These are phyloP conservation scores for Theobroma cacao DNA, from an alignment of 345 rosid genomes.

Conservation along the genomic window DNA sequence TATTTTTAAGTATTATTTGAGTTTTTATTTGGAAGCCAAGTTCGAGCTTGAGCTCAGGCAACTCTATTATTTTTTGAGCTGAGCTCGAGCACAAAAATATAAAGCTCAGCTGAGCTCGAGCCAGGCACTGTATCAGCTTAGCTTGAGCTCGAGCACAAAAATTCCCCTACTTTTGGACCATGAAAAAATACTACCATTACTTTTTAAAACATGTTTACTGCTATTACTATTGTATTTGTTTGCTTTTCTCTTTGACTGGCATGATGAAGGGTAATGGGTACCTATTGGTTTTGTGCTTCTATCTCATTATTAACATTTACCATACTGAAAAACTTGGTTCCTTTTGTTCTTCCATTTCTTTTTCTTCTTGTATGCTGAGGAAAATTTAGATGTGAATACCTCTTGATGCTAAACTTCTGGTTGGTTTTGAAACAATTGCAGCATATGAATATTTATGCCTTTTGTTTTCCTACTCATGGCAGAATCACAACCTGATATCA, in stretches of 20 bases:
- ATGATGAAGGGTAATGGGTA: not conserved
- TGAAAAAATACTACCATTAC: not conserved
- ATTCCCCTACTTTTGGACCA: no score
- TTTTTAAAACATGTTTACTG: not conserved
- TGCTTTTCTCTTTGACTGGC: not conserved
- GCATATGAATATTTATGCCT: conserved; percentile 16
- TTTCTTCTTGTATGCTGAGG: not conserved
- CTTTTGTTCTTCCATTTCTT: not conserved
- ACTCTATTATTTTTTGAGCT: no score
- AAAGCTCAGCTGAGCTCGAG: no score
- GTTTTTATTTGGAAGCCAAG: no score
- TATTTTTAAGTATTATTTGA: no score
- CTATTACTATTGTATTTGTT: not conserved
- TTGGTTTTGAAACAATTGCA: not conserved
- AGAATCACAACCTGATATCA: conserved; percentile 78
- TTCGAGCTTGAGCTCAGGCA: no score
- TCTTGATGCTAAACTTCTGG: not conserved
- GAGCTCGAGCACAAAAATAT: no score
- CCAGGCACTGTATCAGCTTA: no score
- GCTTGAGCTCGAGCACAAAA: no score
- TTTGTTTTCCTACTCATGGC: conserved; percentile 27
- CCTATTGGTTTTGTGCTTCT: not conserved
- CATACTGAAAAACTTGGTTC: not conserved
- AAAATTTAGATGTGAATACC: not conserved
- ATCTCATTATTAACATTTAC: not conserved